A percentile compares a stretch with the other conserved stretches of the same genome.
Conservation (phyloP, 768 basidiomycete species). For the Boletus speciosus region DNA sequence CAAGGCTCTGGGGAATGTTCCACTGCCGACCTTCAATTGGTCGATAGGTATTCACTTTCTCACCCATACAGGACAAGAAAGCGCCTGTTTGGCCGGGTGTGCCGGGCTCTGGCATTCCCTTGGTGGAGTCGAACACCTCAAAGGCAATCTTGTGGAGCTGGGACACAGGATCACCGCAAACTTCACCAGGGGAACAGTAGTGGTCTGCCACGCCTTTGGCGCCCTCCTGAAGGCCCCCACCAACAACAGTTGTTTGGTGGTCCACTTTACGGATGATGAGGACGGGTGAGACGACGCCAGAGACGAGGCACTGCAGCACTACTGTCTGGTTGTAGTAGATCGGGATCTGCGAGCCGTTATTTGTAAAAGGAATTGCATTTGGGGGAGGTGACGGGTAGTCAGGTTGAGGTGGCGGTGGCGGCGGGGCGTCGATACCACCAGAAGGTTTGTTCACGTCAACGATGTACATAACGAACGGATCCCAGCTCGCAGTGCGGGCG, state of each 20-base stretch:
- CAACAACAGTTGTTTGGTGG: constrained; percentile 83
- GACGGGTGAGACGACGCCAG: constrained; percentile 90
- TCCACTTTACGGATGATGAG: constrained; percentile 94
- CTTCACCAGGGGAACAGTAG: constrained; percentile 79
- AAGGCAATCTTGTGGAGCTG: constrained; percentile 96
- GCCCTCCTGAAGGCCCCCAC: constrained; percentile 86
- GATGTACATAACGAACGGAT: constrained; percentile 96
- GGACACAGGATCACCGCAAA: constrained; percentile 90
- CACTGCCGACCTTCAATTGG: constrained; percentile 81
- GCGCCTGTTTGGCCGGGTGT: constrained; percentile 76
- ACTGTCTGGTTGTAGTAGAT: constrained; percentile 98
- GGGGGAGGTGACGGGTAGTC: constrained; percentile 92
- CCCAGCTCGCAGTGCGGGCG: constrained; percentile 87
- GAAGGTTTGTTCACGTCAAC: constrained; percentile 87
- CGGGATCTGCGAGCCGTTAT: constrained; percentile 80
- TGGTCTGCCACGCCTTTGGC: constrained; percentile 82
- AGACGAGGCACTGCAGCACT: constrained; percentile 89
- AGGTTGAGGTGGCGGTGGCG: constrained; percentile 77
- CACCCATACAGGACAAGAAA: constrained; percentile 88
- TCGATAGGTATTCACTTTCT: constrained; percentile 88
- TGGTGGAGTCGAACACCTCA: constrained; percentile 76
- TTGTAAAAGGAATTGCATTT: constrained; percentile 82
- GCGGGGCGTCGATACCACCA: constrained; percentile 71
- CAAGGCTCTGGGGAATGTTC: constrained; percentile 47
- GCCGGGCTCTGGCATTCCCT: constrained; percentile 68